Conservation (phyloP, 2,329 filamentous ascomycete genomes). For the Pseudopithomyces maydicus region DNA sequence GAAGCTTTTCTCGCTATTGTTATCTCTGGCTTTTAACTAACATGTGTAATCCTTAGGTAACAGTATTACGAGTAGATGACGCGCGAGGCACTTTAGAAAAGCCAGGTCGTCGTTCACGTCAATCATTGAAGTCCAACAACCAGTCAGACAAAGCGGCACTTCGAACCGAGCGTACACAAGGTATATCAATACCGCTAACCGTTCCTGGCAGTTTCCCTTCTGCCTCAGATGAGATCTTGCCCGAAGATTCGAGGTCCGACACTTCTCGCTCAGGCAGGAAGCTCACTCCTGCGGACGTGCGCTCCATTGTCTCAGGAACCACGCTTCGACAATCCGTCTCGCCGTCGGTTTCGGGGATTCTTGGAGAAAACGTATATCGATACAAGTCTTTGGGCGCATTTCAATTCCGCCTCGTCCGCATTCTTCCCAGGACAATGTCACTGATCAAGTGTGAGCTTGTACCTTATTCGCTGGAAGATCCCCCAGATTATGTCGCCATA, state of each 20-base stretch:
- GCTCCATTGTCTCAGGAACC: neutral
- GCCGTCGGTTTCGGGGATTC: neutral
- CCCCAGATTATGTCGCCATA: constrained; percentile 32
- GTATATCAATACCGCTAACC: neutral
- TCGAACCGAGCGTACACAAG: neutral
- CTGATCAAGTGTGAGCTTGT: constrained; percentile 22
- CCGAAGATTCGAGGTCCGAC: neutral
- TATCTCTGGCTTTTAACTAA: neutral
- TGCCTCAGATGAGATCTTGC: neutral
- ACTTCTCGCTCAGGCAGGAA: neutral
- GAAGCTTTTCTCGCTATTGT: no score
- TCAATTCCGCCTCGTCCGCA: constrained; percentile 20
- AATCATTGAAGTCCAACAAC: neutral
- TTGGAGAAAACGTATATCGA: constrained; percentile 14
- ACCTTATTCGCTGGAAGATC: constrained; percentile 15
- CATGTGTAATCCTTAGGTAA: neutral
- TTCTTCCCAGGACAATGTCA: constrained; percentile 16
- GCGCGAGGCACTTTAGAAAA: neutral
- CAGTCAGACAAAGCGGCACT: neutral
- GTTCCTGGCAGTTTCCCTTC: neutral
- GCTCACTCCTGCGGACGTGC: neutral
- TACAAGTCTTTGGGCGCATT: constrained; percentile 13
- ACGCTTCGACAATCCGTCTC: neutral
- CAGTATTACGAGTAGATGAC: neutral
- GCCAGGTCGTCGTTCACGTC: neutral